Evolutionary conservation across 2,329 filamentous ascomycete genomes (phyloP), one percentile per base, ranked within the genome.

Genomic region (Ascochyta lentis): DNA sequence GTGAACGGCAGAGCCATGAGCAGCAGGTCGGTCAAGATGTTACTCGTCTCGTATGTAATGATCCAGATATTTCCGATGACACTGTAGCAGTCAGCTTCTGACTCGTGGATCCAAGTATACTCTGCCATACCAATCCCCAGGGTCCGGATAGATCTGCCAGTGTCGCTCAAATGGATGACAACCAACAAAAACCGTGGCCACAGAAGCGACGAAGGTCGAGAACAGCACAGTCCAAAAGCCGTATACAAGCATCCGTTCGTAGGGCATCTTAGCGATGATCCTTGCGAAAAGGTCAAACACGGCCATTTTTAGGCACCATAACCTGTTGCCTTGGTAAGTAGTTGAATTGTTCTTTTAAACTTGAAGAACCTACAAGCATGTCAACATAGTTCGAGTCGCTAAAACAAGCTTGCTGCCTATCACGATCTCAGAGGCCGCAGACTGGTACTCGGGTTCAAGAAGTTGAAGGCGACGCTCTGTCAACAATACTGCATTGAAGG

Each of bases 31-130:
- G 63, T 63, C 3, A 59, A 10, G 15, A 65, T 63, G 35, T 65
- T 65, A 48, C 63, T 53, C n/a, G 49, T 39, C 24, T 65, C 63
- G 31, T 65, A 65, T 0, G 60, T 61, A 29, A 58, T 58, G n/a
- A 65, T 56, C 63, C 63, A 65, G 1, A 56, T n/a, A n/a, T 61
- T 58, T 9, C 60, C 63, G 26, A 61, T 44, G n/a, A 65, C 62
- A 44, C 61, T 64, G 34, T 4, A 3, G 12, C 10, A 7, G 24
- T 64, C 31, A 64, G 55, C 16, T 8, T 4, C 13, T 3, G 10
- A 2, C 15, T 42, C 8, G 12, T 27, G 6, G 34, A 22, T 1
- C 7, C 26, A 23, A 24, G 4, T 19, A 8, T 7, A 13, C 15
- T 29, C 13, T 19, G 13, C 22, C 54, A 34, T 65, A 65, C 62